phyloP scores from a whole-genome alignment of 1,284 basidiomycete species.

The Marasmius tenuissimus region DNA sequence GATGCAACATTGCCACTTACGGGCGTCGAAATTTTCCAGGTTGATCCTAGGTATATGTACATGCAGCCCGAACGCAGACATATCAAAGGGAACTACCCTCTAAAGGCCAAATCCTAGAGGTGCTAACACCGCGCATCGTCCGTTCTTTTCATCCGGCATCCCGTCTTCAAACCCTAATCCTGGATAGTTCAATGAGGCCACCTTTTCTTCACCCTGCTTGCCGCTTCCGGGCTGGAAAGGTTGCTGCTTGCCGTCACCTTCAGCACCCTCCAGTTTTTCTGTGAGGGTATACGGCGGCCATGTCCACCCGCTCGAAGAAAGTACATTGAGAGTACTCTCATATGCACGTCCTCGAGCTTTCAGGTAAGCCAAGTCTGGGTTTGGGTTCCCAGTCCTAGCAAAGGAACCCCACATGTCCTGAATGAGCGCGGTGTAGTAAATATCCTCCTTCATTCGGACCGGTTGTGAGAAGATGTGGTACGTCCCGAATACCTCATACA shows the following conservation, averaged over 20 bases:
- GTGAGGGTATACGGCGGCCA: conserved; percentile 1
- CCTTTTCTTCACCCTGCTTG: background rate
- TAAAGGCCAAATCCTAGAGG: too few relatives aligned
- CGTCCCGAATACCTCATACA: conserved; percentile 25
- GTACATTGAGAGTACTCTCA: conserved; percentile 2
- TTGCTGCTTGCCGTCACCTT: too few relatives aligned
- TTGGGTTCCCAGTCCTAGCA: conserved; percentile 40
- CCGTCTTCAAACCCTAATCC: background rate
- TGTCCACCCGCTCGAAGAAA: conserved; percentile 2
- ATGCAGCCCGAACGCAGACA: too few relatives aligned
- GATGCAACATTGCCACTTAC: too few relatives aligned
- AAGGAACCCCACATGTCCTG: conserved; percentile 40
- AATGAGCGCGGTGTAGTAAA: conserved; percentile 10
- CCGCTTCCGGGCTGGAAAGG: background rate
- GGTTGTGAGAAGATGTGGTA: conserved; percentile 11
- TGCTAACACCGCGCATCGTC: conserved; percentile 1
- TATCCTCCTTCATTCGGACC: conserved; percentile 5
- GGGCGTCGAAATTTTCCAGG: too few relatives aligned
- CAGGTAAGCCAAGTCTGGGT: conserved; percentile 35
- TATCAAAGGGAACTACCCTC: too few relatives aligned
- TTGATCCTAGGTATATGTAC: too few relatives aligned
- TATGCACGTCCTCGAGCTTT: conserved; percentile 26
- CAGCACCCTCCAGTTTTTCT: too few relatives aligned
- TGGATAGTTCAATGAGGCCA: conserved; percentile 11
- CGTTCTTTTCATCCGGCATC: conserved; percentile 10